Percentiles rank a stretch among this genome's conserved stretches.
Evolutionary conservation across 139 green algal species (phyloP).

Genomic region (Zygnema circumcarinatum): DNA sequence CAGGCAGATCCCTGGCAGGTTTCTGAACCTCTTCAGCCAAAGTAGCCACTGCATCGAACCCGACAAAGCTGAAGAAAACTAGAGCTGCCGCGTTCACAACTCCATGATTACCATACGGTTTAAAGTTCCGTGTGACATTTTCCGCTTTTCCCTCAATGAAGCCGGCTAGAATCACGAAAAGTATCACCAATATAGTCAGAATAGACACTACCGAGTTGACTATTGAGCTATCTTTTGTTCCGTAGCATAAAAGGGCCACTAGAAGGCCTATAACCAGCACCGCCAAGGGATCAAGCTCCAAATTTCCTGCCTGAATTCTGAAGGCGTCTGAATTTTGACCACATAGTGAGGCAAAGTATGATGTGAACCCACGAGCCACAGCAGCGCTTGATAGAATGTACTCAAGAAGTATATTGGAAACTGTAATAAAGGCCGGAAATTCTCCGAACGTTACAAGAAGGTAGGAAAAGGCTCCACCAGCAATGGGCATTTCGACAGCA

Average conservation of each 20-base stretch:
- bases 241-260: constrained; percentile 68
- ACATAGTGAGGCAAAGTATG: constrained; percentile 78
- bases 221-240: constrained; percentile 71
- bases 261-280: constrained; percentile 56
- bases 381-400: constrained; percentile 81
- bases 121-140: constrained; percentile 71
- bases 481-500: constrained; percentile 75
- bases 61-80: constrained; percentile 71
- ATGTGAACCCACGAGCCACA: constrained; percentile 82
- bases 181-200: constrained; percentile 58
- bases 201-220: constrained; percentile 77
- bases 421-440: constrained; percentile 77
- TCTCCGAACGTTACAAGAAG: constrained; percentile 80
- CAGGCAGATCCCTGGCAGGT: constrained; percentile 67
- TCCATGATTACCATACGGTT: constrained; percentile 64
- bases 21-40: constrained; percentile 74
- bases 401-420: constrained; percentile 84
- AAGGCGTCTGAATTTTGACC: constrained; percentile 61
- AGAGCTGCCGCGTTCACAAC: constrained; percentile 72
- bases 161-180: constrained; percentile 68
- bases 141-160: constrained; percentile 50
- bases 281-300: constrained; percentile 75
- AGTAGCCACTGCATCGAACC: constrained; percentile 71
- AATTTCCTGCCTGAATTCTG: constrained; percentile 55
- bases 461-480: constrained; percentile 87